Percentiles rank a stretch among this genome's conserved stretches.
phyloP scores from a whole-genome alignment of 2,329 filamentous ascomycete genomes.

The Aschersonia sp. region DNA sequence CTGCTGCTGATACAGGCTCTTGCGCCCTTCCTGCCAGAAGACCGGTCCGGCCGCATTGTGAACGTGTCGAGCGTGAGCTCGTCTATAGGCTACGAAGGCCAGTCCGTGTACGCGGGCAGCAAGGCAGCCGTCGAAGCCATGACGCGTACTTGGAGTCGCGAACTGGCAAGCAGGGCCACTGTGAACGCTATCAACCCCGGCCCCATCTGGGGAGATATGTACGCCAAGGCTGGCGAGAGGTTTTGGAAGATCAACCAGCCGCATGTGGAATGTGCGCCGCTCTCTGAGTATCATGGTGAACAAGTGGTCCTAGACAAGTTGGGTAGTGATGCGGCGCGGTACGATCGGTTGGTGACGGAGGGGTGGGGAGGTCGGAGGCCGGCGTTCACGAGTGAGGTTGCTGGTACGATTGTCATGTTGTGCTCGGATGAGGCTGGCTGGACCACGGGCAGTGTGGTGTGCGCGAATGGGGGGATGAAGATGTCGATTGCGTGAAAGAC shows the following conservation, averaged over 20 bases:
- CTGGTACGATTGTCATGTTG: slow-evolving; percentile 56
- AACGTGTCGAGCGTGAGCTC: slow-evolving; percentile 41
- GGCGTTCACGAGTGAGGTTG: slow-evolving; percentile 38
- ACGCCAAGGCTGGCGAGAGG: slow-evolving; percentile 19
- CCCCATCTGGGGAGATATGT: slow-evolving; percentile 39
- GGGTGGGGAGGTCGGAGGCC: slow-evolving; percentile 19
- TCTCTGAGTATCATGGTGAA: slow-evolving; percentile 19
- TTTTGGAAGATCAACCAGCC: slow-evolving; percentile 24
- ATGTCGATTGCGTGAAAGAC: slow-evolving; percentile 18
- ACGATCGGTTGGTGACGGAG: slow-evolving; percentile 17
- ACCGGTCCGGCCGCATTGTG: slow-evolving; percentile 49
- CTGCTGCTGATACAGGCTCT: slow-evolving; percentile 64
- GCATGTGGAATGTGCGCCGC: slow-evolving; percentile 20
- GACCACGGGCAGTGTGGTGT: slow-evolving; percentile 60
- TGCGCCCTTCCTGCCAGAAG: slow-evolving; percentile 49
- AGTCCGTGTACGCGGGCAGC: slow-evolving; percentile 41
- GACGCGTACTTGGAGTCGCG: slow-evolving; percentile 43
- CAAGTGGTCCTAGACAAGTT: slow-evolving; percentile 13
- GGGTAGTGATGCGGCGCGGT: slow-evolving; percentile 16
- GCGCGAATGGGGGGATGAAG: slow-evolving; percentile 46
- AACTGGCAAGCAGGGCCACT: slow-evolving; percentile 36
- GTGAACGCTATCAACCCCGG: slow-evolving; percentile 45
- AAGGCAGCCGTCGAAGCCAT: slow-evolving; percentile 46
- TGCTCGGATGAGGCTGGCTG: slow-evolving; percentile 51
- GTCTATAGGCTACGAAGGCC: slow-evolving; percentile 37